Conservation (phyloP, 805 yeast genomes). For the Metschnikowia picachoensis region DNA sequence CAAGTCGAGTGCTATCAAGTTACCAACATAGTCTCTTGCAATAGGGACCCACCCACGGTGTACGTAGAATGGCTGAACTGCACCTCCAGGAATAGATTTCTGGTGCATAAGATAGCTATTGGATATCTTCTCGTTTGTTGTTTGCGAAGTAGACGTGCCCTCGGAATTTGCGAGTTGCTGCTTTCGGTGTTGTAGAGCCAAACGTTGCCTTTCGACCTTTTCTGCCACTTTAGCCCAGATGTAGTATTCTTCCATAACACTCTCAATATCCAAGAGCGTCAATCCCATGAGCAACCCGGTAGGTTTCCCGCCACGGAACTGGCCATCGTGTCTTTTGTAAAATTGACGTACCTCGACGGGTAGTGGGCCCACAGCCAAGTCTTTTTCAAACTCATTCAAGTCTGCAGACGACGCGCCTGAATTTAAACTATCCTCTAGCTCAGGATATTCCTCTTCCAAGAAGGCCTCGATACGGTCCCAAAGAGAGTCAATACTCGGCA, state of each 20-base stretch:
- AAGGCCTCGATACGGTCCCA: slow-evolving; percentile 42
- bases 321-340: slow-evolving; percentile 45
- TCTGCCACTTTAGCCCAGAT: slow-evolving; percentile 42
- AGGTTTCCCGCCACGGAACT: slow-evolving; percentile 43
- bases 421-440: slow-evolving; percentile 41
- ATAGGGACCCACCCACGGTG: slow-evolving; percentile 22
- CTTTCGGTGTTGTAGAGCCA: slow-evolving; percentile 26
- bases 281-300: slow-evolving; percentile 44
- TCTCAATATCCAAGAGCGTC: slow-evolving; percentile 40
- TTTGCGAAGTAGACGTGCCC: slow-evolving; percentile 10
- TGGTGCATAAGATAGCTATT: slow-evolving; percentile 20
- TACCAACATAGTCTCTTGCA: slow-evolving; percentile 17
- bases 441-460: slow-evolving; percentile 45
- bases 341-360: slow-evolving; percentile 44
- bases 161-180: slow-evolving; percentile 15
- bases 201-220: slow-evolving; percentile 36
- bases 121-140: slow-evolving; percentile 11
- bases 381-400: slow-evolving; percentile 44
- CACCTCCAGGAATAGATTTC: slow-evolving; percentile 17
- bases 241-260: slow-evolving; percentile 38
- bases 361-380: slow-evolving; percentile 40
- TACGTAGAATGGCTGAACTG: slow-evolving; percentile 19
- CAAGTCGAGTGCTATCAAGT: slow-evolving; percentile 18
- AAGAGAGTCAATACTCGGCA: slow-evolving; percentile 34
- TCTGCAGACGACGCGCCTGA: slow-evolving; percentile 44